A percentile compares a stretch with the other conserved stretches of the same genome.
phyloP scores from a whole-genome alignment of 257 asterid species.

The Mitragyna speciosa region DNA sequence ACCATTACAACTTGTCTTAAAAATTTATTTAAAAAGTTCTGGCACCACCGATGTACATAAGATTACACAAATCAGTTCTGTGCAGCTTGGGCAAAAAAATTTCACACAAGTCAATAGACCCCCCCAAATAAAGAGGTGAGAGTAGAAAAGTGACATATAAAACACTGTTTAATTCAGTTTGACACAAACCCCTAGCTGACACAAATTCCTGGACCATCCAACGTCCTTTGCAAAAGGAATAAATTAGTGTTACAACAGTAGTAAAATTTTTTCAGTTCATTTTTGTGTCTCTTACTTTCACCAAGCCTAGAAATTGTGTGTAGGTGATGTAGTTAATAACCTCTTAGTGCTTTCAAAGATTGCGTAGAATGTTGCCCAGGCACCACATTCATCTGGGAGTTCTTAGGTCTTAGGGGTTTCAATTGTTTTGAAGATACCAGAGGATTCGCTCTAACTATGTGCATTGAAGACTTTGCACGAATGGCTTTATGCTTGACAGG shows the following conservation, averaged over 20 bases:
- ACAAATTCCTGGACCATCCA: not conserved
- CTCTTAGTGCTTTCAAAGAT: constrained; percentile 25
- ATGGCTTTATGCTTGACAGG: constrained; percentile 19
- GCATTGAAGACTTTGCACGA: constrained; percentile 15
- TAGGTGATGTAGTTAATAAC: constrained; percentile 25
- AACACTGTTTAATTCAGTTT: not conserved
- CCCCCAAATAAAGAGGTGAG: not conserved
- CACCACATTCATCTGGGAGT: constrained; percentile 18
- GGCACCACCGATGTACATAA: not conserved
- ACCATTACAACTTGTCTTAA: not conserved
- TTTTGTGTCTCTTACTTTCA: not conserved
- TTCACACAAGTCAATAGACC: not conserved
- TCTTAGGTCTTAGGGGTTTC: constrained; percentile 34
- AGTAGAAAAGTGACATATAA: not conserved
- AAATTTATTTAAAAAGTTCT: not conserved
- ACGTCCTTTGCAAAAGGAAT: not conserved
- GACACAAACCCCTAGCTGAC: not conserved
- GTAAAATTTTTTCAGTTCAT: not conserved
- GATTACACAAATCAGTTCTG: not conserved
- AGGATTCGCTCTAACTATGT: constrained; percentile 13
- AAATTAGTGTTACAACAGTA: not conserved
- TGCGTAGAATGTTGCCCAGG: constrained; percentile 10
- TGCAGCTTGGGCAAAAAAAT: not conserved
- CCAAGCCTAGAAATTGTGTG: not conserved
- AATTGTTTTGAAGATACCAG: constrained; percentile 19